Evolutionary conservation across 2,329 filamentous ascomycete species (phyloP).

Genomic region (Fusarium temperatum): DNA sequence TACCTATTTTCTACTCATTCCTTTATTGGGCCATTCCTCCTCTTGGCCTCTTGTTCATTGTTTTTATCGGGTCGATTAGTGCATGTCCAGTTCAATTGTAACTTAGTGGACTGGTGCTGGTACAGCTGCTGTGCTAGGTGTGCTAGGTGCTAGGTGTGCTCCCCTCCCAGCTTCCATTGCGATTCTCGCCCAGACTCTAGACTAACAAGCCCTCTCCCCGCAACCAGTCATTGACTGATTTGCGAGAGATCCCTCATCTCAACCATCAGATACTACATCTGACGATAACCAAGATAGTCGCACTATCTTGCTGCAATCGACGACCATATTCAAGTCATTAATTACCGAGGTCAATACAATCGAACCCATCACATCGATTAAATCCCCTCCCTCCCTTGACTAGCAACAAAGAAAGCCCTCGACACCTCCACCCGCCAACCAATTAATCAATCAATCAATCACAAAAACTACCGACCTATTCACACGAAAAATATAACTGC

Average conservation of each 20-base stretch:
- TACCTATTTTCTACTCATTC: not conserved
- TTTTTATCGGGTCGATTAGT: slow-evolving; percentile 5
- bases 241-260: slow-evolving; percentile 15
- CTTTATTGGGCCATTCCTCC: not conserved
- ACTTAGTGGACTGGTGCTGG: slow-evolving; percentile 1
- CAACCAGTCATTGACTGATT: slow-evolving; percentile 36
- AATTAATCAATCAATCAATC: not conserved
- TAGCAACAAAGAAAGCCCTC: slow-evolving; percentile 12
- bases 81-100: slow-evolving; percentile 4
- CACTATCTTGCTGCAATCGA: not conserved
- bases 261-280: slow-evolving; percentile 11
- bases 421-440: slow-evolving; percentile 3
- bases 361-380: not conserved
- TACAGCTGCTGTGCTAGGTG: slow-evolving; percentile 15
- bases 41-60: slow-evolving; percentile 1
- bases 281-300: slow-evolving; percentile 7
- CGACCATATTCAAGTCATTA: not conserved
- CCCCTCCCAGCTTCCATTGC: slow-evolving; percentile 27
- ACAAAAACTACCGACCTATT: slow-evolving; percentile 2
- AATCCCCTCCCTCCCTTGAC: not conserved
- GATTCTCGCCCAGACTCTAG: slow-evolving; percentile 25
- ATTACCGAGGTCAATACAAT: not conserved
- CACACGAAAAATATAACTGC: slow-evolving; percentile 2
- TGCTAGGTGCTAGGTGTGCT: slow-evolving; percentile 17
- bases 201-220: slow-evolving; percentile 41